Conservation (phyloP, 1,284 basidiomycete genomes). For the Malassezia arunalokei region DNA sequence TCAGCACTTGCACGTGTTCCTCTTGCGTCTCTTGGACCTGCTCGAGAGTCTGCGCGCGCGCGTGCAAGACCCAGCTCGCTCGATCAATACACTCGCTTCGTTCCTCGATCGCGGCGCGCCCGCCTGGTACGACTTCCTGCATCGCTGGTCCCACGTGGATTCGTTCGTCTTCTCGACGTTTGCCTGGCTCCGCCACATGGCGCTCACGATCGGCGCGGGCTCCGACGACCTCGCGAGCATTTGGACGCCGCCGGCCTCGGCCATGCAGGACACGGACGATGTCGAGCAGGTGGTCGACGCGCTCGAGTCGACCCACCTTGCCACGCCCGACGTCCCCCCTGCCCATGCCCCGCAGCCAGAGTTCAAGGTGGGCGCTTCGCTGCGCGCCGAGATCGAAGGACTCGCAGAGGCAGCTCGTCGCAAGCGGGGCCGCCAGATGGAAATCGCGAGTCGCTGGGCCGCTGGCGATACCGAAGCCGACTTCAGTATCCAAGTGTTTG, state of each 20-base stretch:
- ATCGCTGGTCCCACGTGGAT: slow-evolving; percentile 20
- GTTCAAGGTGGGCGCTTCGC: slow-evolving; percentile 12
- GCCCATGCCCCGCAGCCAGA: slow-evolving; percentile 3
- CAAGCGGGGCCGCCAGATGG: slow-evolving; percentile 36
- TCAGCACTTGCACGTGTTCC: slow-evolving; percentile 22
- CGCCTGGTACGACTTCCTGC: slow-evolving; percentile 28
- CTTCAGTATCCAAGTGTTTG: slow-evolving; percentile 32
- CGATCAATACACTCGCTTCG: slow-evolving; percentile 30
- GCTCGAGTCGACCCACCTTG: slow-evolving; percentile 6
- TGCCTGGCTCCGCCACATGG: slow-evolving; percentile 37
- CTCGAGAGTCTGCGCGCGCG: slow-evolving; percentile 33
- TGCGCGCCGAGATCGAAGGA: slow-evolving; percentile 54
- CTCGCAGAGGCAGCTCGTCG: slow-evolving; percentile 23
- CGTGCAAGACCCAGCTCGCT: slow-evolving; percentile 33
- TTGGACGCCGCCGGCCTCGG: slow-evolving; percentile 27
- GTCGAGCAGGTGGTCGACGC: slow-evolving; percentile 16
- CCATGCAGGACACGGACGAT: slow-evolving; percentile 11
- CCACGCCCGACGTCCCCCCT: not conserved
- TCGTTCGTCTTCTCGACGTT: slow-evolving; percentile 36
- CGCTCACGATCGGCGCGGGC: slow-evolving; percentile 30
- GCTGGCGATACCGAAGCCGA: slow-evolving; percentile 39
- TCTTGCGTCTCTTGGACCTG: slow-evolving; percentile 28
- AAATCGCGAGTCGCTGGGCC: slow-evolving; percentile 38
- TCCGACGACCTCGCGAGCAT: slow-evolving; percentile 26
- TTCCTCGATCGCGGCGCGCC: slow-evolving; percentile 35